Conservation (phyloP, 495 filamentous ascomycete species). For the Sporormia fimetaria region DNA sequence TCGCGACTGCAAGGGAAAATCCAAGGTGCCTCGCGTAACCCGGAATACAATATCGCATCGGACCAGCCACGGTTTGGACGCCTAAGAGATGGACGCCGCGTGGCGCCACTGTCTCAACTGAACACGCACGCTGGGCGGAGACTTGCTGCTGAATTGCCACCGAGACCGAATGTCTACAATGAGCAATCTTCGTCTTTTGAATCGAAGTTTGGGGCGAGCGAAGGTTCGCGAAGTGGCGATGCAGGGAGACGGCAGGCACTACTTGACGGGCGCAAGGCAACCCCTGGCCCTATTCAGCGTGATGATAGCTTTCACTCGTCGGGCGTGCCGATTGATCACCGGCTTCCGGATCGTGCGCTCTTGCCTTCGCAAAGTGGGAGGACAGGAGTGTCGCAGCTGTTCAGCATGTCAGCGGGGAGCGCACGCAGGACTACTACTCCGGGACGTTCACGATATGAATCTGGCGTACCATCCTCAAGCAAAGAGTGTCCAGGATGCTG, state of each 20-base stretch:
- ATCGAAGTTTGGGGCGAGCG: neutral
- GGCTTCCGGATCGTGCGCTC: neutral
- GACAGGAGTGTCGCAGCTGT: neutral
- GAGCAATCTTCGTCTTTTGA: neutral
- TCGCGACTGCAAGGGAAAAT: neutral
- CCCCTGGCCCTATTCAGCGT: too few species aligned
- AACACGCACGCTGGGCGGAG: conserved; percentile 6
- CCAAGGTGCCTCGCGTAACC: conserved; percentile 3
- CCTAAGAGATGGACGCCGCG: neutral
- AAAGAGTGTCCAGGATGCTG: too few species aligned
- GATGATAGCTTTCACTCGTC: too few species aligned
- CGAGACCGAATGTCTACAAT: neutral
- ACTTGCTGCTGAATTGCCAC: conserved; percentile 1
- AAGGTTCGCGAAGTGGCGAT: neutral
- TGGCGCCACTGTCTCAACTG: conserved; percentile 7
- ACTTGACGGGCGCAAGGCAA: neutral
- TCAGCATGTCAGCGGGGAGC: neutral
- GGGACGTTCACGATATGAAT: too few species aligned
- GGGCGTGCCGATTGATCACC: too few species aligned
- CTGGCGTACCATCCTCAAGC: too few species aligned
- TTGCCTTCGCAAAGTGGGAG: neutral
- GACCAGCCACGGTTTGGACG: neutral
- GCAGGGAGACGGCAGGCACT: neutral
- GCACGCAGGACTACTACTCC: too few species aligned
- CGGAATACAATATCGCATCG: conserved; percentile 8